Base-by-base conservation (phyloP, 1,284 basidiomycete genomes). In the Pascua guehoae region DNA sequence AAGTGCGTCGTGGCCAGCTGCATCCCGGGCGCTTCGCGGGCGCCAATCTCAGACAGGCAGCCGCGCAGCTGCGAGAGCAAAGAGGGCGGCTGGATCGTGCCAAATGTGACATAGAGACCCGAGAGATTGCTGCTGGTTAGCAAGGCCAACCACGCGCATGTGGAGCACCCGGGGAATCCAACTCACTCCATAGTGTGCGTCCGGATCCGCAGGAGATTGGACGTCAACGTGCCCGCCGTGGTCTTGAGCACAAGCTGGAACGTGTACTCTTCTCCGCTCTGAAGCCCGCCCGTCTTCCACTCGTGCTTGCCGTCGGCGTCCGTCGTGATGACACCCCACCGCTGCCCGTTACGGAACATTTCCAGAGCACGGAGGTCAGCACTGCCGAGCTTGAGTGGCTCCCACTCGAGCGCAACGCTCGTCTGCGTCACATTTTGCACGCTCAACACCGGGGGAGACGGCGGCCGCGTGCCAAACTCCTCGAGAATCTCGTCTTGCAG, bases 1-100 rank as follows among this genome's bases (percentile, higher is more conserved):
- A 95, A 96, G 74, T 97, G 93, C 0, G 92, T 95, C 7, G 93
- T 96, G 69, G 96, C 93, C 57, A 98, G 93, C 78, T 94, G 90
- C 32, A 99, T 93, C 66, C 86, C 87, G 63, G 94, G 88, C 65
- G 87, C 89, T 85, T 88, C 91, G 62, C 88, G 87, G 0, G 89
- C 93, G 18, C 82, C 83, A 86, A 97, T 94, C 65, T 89, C 86
- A 46, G 81, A 71, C 51, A 97, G 75, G 10, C 89, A 89, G 53
- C 83, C 72, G 72, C 89, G 90, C 43, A 87, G 84, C 58, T 91
- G 85, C 67, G 88, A 86, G 51, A 93, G 79, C 56, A 92, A 73
- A 0, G 85, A 81, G 2, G 82, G 76, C 62, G 94, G 91, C 57
- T 89, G 82, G 2, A 95, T 84, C 37, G 88, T 88, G 0, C 92